Base-by-base conservation (phyloP, 2,329 filamentous ascomycete species). In the Trichoderma atrobrunneum region DNA sequence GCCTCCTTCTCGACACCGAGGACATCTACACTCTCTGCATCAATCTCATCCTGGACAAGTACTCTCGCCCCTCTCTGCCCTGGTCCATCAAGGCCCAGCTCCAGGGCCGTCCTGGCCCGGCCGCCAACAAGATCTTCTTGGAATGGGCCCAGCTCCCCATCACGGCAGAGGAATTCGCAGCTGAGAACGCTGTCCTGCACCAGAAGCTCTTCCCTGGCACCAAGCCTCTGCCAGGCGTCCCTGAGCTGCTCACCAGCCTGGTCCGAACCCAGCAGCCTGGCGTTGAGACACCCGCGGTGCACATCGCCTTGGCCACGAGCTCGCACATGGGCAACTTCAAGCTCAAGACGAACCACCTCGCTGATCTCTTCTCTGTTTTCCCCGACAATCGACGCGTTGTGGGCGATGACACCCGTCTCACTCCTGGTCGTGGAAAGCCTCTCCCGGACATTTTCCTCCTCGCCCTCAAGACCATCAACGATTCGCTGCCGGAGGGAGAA, bases 21-120 rank as follows among this genome's bases (percentile, higher is more conserved):
- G 96, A 98, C 78, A 82, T 90, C 71, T 98, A 98, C 85, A 96
- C 94, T 0, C 80, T 88, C 30, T 92, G 93, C 82, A 92, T 94
- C 73, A 98, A 99, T 83, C 85, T 89, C 28, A 88, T 98, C 48
- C 90, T 99, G 51, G 85, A 87, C 71, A 90, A 92, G 79, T 93
- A 96, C 81, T 88, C 87, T 77, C 90, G 89, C 64, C 92, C 93
- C 1, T 80, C 84, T 16, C 85, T 98, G n/a, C 95, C 96, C 1
- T 98, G 96, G 96, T 90, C 89, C 73, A 90, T 99, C 84, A 98
- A 98, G 85, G 95, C 96, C 11, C 92, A 94, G 81, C 85, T 98
- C 12, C 88, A 90, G 77, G 88, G 88, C 72, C 87, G 88, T 3
- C 87, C 88, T 2, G 87, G 85, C 16, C 84, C 85, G 24, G 82